Evolutionary conservation across 768 basidiomycete genomes (phyloP).

Genomic region (Tricholomella constricta): DNA sequence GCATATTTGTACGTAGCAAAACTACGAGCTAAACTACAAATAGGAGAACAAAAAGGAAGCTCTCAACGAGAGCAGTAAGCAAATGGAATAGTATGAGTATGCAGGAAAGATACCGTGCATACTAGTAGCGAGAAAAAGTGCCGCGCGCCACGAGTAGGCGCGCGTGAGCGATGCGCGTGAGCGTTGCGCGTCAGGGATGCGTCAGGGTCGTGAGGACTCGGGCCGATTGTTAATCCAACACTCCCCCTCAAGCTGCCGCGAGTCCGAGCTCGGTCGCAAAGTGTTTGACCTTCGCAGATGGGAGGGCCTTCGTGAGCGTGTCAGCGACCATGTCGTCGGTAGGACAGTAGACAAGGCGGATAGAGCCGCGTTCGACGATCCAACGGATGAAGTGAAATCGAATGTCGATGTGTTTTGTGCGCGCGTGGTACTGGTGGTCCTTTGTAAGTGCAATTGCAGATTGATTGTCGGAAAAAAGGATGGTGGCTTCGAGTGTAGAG

Average conservation of each 20-base stretch:
- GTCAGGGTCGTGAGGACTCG: too few species aligned
- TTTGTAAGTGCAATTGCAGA: constrained; percentile 7
- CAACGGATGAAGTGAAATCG: constrained; percentile 21
- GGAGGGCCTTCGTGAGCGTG: constrained; percentile 27
- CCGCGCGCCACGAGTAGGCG: too few species aligned
- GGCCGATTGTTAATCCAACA: constrained; percentile 2
- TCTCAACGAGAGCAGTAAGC: too few species aligned
- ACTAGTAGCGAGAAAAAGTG: too few species aligned
- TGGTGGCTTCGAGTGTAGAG: neutral
- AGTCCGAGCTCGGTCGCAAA: constrained; percentile 23
- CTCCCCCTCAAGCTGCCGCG: constrained; percentile 28
- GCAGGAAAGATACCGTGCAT: too few species aligned
- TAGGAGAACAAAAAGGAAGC: too few species aligned
- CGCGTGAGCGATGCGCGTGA: too few species aligned
- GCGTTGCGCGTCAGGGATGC: too few species aligned
- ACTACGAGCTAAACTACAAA: too few species aligned
- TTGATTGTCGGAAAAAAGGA: constrained; percentile 9
- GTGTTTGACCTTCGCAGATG: constrained; percentile 26
- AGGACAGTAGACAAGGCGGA: constrained; percentile 25
- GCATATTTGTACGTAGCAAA: too few species aligned
- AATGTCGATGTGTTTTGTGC: constrained; percentile 19
- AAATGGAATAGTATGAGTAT: too few species aligned
- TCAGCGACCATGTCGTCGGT: constrained; percentile 27
- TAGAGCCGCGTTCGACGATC: constrained; percentile 18
- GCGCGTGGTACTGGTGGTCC: constrained; percentile 1